Evolutionary conservation across 192 early-diverging fungal species (phyloP), one percentile per base, ranked within the genome.

Genomic region (Rhizoclosmatium sp.): DNA sequence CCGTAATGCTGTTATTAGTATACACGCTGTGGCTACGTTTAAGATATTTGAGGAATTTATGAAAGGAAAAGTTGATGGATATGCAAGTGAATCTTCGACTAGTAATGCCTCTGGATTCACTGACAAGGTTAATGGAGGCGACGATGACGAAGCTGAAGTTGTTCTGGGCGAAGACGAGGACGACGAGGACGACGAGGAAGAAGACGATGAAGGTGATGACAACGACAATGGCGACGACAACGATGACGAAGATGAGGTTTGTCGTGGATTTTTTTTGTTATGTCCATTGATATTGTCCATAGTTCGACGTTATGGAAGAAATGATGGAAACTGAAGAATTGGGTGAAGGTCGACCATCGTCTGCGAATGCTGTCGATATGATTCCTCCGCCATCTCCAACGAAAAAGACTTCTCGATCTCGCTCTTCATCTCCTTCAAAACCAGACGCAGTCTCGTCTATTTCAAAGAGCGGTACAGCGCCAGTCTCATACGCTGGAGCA

Each of bases 21-120:
- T 97, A 23, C 95, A 97, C 81, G 95, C 96, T 4, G 86, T 97
- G 5, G 93, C 94, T 3, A 93, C 94, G 0, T 94, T 95, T 81
- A 86, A 89, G 39, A 89, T 90, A 1, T 68, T 97, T 10, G 94
- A 97, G 73, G 92, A 95, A 21, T 97, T 94, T 65, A 80, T 97
- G 21, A 89, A 90, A 40, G 60, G 60, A 19, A 62, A 62, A 62
- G 60, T 62, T 40, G 60, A 4, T 9, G 60, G 60, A 40, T 40
- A 31, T 62, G 9, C 21, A 23, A 62, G 60, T 40, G 9, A 7
- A 19, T 21, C 14, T 7, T 7, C 10, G 60, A 40, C 14, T 7
- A 62, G 19, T 40, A 59, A 71, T 65, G 80, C 69, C 5, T 49
- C 5, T 3, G 47, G 66, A 7, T 58, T 75, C 58, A 78, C 69